Evolutionary conservation across 1,284 basidiomycete species (phyloP), one percentile per base, ranked within the genome.

Genomic region (Cryptococcus maquisensis): DNA sequence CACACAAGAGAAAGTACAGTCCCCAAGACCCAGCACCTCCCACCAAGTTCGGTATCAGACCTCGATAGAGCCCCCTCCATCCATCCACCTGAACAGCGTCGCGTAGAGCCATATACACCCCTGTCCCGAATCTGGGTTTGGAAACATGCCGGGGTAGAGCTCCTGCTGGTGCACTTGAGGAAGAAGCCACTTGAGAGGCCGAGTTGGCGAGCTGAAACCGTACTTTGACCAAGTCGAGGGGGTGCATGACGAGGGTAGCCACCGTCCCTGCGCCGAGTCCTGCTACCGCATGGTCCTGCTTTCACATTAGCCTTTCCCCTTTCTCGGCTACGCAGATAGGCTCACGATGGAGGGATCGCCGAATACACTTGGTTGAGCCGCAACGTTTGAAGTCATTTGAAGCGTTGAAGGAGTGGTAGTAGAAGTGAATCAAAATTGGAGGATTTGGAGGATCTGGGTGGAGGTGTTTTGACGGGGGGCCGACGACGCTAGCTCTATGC

Each of bases 21-120:
- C 96, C 95, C 95, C 95, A 98, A 65, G 90, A 94, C 6, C 88
- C 85, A n/a, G 94, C 92, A 66, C 98, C 98, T 18, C 96, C 95
- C 0, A 90, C 89, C 43, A 98, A 83, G 70, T 98, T 99, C 2
- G 94, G 86, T 3, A 85, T 83, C 26, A 98, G 79, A 12, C 95
- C 95, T 56, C 95, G 83, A 75, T 98, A 98, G 48, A 98, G 79
- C 0, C 94, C 95, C 60, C 77, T 81, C 84, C 85, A 88, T 7
- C 95, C 94, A 59, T 91, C 84, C 37, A 80, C 78, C 32, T 77
- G 79, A 35, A 90, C 84, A 45, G 97, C 93, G 55, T 85, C 84
- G 38, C 80, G 80, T 55, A 98, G 74, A 0, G 89, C 83, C 52
- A 75, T 71, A 81, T 86, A 94, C 69, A 95, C 95, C 55, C 85